Evolutionary conservation across 306 rosid species (phyloP), one percentile per base, ranked within the genome.

Genomic region (Lathyrus oleraceus): DNA sequence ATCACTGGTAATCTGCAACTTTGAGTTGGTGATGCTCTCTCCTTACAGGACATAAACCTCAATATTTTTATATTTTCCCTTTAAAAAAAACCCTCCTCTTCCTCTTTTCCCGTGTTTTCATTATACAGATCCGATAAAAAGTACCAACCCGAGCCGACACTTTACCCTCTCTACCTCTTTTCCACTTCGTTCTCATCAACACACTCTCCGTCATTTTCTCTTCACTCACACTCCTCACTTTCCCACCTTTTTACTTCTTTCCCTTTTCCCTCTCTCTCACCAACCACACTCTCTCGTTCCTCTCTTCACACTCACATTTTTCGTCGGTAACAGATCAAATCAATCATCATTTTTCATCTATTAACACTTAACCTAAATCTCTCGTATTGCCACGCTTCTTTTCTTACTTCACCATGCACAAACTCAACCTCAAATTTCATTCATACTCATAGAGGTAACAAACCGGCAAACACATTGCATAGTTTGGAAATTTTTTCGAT

Each of bases 171-270:
- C 9, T 2, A 35, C 39, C 39, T 32, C 8, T 4, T 7, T n/a
- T 11, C 15, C 19, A 3, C 3, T 15, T 12, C 49, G 5, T 15
- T 12, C 49, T 28, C 30, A 8, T 47, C 21, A 30, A 9, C 53
- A 23, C 61, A 19, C 30, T 15, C 23, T 12, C 47, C 15, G 75
- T 69, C 73, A 53, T 65, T 80, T 80, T 80, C 80, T 57, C 84
- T 80, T 53, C 39, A 49, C 71, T 44, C 43, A 27, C 10, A n/a
- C 88, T 62, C 67, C 12, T 39, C 35, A 62, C 35, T 82, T 82
- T 73, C 64, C 88, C 76, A 39, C 59, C 82, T 64, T 81, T 78
- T 70, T 43, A 78, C 87, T 82, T 63, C 82, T 64, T 80, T 76
- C 66, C 49, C 69, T 83, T 78, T 73, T 28, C 78, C 81, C 79